A percentile compares a stretch with the other conserved stretches of the same genome.
These are phyloP conservation scores for Myriosclerotinia scirpicola DNA, from an alignment of 2,329 filamentous ascomycete genomes.

Conservation along the genomic window DNA sequence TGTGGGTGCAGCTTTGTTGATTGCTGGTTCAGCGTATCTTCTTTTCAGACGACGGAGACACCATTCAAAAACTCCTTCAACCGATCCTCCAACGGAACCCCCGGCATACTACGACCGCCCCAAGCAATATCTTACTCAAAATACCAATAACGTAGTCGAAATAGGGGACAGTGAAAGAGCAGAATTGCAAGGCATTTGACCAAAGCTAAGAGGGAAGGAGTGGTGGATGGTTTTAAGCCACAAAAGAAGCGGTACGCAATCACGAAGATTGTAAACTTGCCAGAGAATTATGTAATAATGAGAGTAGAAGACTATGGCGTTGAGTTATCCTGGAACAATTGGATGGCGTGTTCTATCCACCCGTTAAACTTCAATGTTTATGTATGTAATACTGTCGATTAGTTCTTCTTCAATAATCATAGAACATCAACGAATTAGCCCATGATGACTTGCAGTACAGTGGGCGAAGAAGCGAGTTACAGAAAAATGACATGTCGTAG, in stretches of 20 bases:
- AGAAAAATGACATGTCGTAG: no score
- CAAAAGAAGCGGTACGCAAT: no score
- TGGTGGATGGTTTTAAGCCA: no score
- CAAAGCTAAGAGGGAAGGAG: no score
- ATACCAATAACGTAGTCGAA: background rate
- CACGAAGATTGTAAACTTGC: no score
- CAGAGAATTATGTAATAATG: no score
- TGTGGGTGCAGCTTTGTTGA: background rate
- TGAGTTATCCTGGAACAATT: background rate
- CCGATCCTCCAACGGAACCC: background rate
- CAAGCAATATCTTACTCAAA: background rate
- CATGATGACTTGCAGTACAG: no score
- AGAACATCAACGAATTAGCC: no score
- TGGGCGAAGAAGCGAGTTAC: no score
- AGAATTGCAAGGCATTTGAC: background rate
- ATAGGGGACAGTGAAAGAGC: constrained; percentile 2
- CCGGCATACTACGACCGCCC: background rate
- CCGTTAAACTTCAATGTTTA: background rate
- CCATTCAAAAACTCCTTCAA: background rate
- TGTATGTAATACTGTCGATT: background rate
- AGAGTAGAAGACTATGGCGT: background rate
- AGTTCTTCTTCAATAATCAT: background rate
- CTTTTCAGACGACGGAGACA: background rate
- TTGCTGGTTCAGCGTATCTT: background rate
- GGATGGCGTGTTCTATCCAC: no score